Evolutionary conservation across 1,139 yeast species (phyloP), one percentile per base, ranked within the genome.

Genomic region (Pichia sp.): DNA sequence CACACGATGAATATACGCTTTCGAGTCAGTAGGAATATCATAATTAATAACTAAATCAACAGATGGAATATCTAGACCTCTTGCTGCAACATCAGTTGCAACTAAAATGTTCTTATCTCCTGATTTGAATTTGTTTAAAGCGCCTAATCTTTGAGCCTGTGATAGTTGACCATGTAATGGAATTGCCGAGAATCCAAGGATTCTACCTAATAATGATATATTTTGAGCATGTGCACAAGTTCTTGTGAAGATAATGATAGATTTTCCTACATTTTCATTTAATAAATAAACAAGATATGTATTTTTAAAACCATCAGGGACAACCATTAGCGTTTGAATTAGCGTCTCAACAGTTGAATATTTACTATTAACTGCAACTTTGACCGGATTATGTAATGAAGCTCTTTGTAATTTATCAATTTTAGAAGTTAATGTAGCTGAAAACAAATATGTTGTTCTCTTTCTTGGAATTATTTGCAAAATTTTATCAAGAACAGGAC

Each of bases 31-130:
- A 11, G 98, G 99, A 34, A 92, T 89, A 64, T 90, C 96, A 64
- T 88, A 92, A 67, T 92, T 92, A 53, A 92, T 76, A 44, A 92
- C 98, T 47, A 87, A 75, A 66, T 92, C 98, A 40, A 92, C 98
- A 30, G 85, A 75, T 6, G 98, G 98, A 54, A 92, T 92, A 76
- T 92, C 98, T 56, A 92, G 76, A 51, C 98, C 98, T 70, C 98
- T 81, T 2, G 98, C 96, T 9, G 97, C 98, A 41, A 92, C 98
- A 69, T 92, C 97, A 0, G 98, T 92, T 9, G 98, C 98, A 7
- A 92, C 89, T 46, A 92, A 71, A 49, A 94, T 89, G 53, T 79
- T 79, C 56, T 89, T 78, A 42, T 79, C 77, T 5, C 97, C 96
- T 1, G 94, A 76, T 63, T 90, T 88, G 74, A 92, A 92, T 64